phyloP scores from a whole-genome alignment of 2,329 filamentous ascomycete species.

The Parastagonospora avenae region DNA sequence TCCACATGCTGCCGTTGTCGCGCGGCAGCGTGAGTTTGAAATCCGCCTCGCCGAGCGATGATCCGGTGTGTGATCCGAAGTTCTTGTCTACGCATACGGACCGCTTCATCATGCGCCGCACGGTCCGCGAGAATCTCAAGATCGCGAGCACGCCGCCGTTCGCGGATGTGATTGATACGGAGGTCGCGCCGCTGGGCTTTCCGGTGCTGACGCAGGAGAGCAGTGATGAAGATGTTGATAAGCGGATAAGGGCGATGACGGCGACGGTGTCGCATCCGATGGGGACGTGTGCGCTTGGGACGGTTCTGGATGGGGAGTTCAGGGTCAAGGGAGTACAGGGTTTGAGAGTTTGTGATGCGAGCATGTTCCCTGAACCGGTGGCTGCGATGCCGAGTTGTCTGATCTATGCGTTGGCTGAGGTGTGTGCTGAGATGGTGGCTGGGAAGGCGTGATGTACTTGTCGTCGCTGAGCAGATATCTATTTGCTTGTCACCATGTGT shows the following conservation, averaged over 20 bases:
- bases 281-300: slow-evolving; percentile 26
- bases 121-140: slow-evolving; percentile 15
- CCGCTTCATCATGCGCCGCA: slow-evolving; percentile 21
- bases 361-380: slow-evolving; percentile 24
- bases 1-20: slow-evolving; percentile 25
- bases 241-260: slow-evolving; percentile 11
- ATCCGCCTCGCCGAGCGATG: slow-evolving; percentile 16
- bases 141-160: slow-evolving; percentile 16
- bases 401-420: slow-evolving; percentile 27
- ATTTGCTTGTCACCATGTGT: no score
- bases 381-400: slow-evolving; percentile 25
- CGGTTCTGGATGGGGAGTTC: slow-evolving; percentile 21
- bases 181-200: slow-evolving; percentile 20
- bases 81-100: slow-evolving; percentile 30
- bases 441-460: not conserved
- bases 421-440: slow-evolving; percentile 26
- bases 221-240: slow-evolving; percentile 34
- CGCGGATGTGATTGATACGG: slow-evolving; percentile 9
- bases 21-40: slow-evolving; percentile 26
- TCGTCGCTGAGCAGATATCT: no score
- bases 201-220: slow-evolving; percentile 12
- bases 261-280: slow-evolving; percentile 16
- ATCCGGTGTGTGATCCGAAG: slow-evolving; percentile 25
- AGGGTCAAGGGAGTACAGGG: slow-evolving; percentile 12
- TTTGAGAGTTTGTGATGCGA: slow-evolving; percentile 22